Conservation (phyloP, 2,329 filamentous ascomycete species). For the Pseudocercospora cruenta region DNA sequence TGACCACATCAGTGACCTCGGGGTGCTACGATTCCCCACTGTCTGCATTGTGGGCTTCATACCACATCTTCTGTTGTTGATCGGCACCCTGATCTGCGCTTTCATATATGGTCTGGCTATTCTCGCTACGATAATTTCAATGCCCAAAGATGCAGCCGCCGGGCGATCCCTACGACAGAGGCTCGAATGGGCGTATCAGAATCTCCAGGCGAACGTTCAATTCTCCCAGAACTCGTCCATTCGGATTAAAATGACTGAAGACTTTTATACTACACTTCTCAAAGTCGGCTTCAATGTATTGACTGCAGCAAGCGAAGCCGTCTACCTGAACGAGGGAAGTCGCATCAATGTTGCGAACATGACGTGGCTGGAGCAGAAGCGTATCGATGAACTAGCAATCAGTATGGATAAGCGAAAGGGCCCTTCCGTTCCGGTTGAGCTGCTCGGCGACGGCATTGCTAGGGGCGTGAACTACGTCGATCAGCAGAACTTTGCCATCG, state of each 20-base stretch:
- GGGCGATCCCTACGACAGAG: conserved; percentile 60
- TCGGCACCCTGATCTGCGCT: conserved; percentile 75
- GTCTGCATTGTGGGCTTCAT: conserved; percentile 95
- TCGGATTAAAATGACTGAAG: conserved; percentile 81
- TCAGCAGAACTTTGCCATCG: conserved; percentile 38
- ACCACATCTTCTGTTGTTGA: conserved; percentile 83
- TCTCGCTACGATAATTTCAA: conserved; percentile 71
- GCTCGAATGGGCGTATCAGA: conserved; percentile 73
- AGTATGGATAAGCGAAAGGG: conserved; percentile 44
- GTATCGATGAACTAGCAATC: conserved; percentile 73
- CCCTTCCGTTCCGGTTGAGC: conserved; percentile 46
- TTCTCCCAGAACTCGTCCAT: conserved; percentile 68
- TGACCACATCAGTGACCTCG: conserved; percentile 64
- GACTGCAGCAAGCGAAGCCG: conserved; percentile 91
- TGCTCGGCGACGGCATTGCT: conserved; percentile 47
- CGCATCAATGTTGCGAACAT: conserved; percentile 71
- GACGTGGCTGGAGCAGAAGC: conserved; percentile 92
- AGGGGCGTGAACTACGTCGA: conserved; percentile 39
- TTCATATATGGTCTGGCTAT: conserved; percentile 79
- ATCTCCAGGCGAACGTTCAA: conserved; percentile 90
- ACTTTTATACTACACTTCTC: conserved; percentile 90
- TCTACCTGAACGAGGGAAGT: conserved; percentile 89
- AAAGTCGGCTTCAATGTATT: conserved; percentile 85
- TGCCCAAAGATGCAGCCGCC: conserved; percentile 56
- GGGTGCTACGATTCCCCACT: conserved; percentile 84